Percentiles rank a stretch among this genome's conserved stretches.
phyloP scores from a whole-genome alignment of 495 filamentous ascomycete species.

The Aspergillus sclerotioniger region DNA sequence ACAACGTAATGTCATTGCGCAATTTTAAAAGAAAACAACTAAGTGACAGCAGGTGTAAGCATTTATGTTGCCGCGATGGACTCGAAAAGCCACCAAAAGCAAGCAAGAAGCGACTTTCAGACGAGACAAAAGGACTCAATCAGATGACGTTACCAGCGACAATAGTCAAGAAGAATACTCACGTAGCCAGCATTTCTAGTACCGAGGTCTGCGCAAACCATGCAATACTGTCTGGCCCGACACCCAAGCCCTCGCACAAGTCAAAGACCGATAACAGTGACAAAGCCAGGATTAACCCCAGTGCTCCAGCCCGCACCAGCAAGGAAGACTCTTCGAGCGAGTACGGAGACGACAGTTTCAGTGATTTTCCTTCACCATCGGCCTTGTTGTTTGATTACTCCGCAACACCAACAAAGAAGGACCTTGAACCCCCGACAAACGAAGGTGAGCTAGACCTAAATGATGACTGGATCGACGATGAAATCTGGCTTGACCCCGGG shows the following conservation, averaged over 20 bases:
- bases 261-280: background rate
- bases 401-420: background rate
- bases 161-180: constrained; percentile 28
- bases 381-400: constrained; percentile 20
- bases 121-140: constrained; percentile 14
- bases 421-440: background rate
- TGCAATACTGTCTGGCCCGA: too few relatives aligned
- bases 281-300: background rate
- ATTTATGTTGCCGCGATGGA: constrained; percentile 87
- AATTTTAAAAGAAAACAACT: background rate
- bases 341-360: constrained; percentile 33
- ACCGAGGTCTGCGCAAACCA: background rate
- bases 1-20: constrained; percentile 43
- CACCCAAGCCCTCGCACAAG: background rate
- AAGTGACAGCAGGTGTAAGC: constrained; percentile 59
- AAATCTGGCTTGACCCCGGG: background rate
- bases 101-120: constrained; percentile 32
- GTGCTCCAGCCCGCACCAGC: background rate
- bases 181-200: constrained; percentile 16
- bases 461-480: constrained; percentile 8
- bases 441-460: background rate
- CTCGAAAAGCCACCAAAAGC: constrained; percentile 72
- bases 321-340: constrained; percentile 28
- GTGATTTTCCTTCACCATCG: constrained; percentile 44
- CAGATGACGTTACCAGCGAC: constrained; percentile 31